Evolutionary conservation across 2,329 filamentous ascomycete genomes (phyloP).

Genomic region (Pseudovirgaria hyperparasitica): DNA sequence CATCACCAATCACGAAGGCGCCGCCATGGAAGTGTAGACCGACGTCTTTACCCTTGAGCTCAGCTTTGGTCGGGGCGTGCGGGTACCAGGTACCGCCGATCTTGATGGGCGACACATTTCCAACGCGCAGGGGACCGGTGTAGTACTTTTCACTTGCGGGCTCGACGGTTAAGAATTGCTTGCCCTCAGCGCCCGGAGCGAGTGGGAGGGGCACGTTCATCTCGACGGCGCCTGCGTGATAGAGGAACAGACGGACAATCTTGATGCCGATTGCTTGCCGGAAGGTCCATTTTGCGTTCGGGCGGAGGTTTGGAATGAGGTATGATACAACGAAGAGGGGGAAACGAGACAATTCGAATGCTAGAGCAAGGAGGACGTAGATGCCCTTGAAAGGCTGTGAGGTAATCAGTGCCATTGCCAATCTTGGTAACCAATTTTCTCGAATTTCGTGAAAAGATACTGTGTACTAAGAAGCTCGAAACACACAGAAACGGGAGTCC

Average conservation of each 20-base stretch:
- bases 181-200: slow-evolving; percentile 23
- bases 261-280: slow-evolving; percentile 24
- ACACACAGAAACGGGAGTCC: no score
- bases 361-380: slow-evolving; percentile 23
- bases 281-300: slow-evolving; percentile 26
- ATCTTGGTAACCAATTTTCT: no score
- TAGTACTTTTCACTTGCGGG: slow-evolving; percentile 12
- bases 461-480: no score
- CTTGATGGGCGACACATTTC: slow-evolving; percentile 20
- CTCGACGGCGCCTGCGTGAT: slow-evolving; percentile 18
- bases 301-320: slow-evolving; percentile 21
- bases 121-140: slow-evolving; percentile 18
- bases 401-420: slow-evolving; percentile 15
- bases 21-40: slow-evolving; percentile 39
- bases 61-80: slow-evolving; percentile 8
- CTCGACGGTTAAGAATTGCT: slow-evolving; percentile 23
- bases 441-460: no score
- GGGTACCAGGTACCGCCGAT: slow-evolving; percentile 33
- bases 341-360: slow-evolving; percentile 21
- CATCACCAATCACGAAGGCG: slow-evolving; percentile 33
- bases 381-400: slow-evolving; percentile 28
- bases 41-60: slow-evolving; percentile 16
- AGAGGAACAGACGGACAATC: slow-evolving; percentile 19
- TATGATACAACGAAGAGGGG: slow-evolving; percentile 29
- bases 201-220: slow-evolving; percentile 18